Evolutionary conservation across 345 rosid species (phyloP).

Genomic region (Lumnitzera littorea): DNA sequence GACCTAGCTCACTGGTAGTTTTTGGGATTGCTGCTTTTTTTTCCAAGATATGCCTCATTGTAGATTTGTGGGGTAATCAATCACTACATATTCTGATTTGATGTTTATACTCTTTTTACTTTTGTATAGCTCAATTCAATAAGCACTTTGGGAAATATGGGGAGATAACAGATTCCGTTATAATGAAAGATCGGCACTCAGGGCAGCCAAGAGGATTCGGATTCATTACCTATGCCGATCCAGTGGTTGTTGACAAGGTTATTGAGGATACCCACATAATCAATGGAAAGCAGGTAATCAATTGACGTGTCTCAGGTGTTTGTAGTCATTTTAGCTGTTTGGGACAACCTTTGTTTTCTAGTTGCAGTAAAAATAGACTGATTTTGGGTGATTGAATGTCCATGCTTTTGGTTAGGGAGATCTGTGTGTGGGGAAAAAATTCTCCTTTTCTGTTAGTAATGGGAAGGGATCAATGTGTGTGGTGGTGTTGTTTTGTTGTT

Average conservation of each 20-base stretch:
- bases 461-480: no score
- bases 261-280: conserved; percentile 65
- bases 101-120: neutral
- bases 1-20: no score
- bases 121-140: conserved; percentile 46
- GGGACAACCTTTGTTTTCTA: neutral
- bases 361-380: neutral
- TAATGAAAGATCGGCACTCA: conserved; percentile 79
- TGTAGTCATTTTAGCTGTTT: neutral
- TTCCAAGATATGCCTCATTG: no score
- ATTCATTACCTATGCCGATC: conserved; percentile 80
- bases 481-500: no score
- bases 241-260: conserved; percentile 80
- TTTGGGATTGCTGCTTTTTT: no score
- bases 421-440: no score
- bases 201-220: conserved; percentile 94
- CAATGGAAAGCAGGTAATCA: conserved; percentile 75
- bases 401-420: no score
- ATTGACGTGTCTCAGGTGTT: neutral
- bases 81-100: neutral
- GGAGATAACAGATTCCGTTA: conserved; percentile 79
- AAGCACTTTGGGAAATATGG: conserved; percentile 81
- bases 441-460: no score
- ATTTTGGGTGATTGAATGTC: no score
- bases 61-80: neutral